Percentiles rank a stretch among this genome's conserved stretches.
phyloP scores from a whole-genome alignment of 208 protist species.

The Phytomonas francai region DNA sequence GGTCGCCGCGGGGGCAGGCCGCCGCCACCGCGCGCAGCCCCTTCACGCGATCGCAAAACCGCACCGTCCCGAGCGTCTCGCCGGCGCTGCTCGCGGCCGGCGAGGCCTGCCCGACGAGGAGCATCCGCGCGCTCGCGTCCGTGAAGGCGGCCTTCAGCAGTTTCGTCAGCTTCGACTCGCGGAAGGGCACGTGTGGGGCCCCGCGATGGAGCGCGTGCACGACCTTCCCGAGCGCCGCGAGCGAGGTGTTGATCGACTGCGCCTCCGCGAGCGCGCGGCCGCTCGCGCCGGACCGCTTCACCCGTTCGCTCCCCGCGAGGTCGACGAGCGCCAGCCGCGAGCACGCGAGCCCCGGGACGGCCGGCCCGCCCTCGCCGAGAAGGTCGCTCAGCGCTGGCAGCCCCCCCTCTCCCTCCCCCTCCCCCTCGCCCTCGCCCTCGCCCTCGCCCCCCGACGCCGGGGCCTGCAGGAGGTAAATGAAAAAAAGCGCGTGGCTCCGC shows the following conservation, averaged over 20 bases:
- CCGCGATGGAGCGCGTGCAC: constrained; percentile 84
- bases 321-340: constrained; percentile 94
- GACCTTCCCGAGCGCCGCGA: constrained; percentile 74
- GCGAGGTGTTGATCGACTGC: constrained; percentile 88
- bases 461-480: constrained; percentile 82
- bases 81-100: constrained; percentile 44
- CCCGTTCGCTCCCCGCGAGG: constrained; percentile 91
- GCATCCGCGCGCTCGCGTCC: constrained; percentile 47
- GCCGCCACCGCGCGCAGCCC: constrained; percentile 50
- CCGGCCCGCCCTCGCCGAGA: constrained; percentile 40
- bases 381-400: constrained; percentile 34
- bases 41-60: constrained; percentile 88
- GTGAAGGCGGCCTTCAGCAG: constrained; percentile 80
- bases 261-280: constrained; percentile 86
- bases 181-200: constrained; percentile 74
- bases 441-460: background rate
- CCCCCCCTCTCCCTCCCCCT: constrained; percentile 12
- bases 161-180: constrained; percentile 91
- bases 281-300: constrained; percentile 82
- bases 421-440: background rate
- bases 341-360: constrained; percentile 58
- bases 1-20: constrained; percentile 36
- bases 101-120: constrained; percentile 82
- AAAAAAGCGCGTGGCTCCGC: constrained; percentile 86
- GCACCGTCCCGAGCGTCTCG: constrained; percentile 76